phyloP scores from a whole-genome alignment of 352 stramenopile genomes.

The Globisporangium spinosum region DNA sequence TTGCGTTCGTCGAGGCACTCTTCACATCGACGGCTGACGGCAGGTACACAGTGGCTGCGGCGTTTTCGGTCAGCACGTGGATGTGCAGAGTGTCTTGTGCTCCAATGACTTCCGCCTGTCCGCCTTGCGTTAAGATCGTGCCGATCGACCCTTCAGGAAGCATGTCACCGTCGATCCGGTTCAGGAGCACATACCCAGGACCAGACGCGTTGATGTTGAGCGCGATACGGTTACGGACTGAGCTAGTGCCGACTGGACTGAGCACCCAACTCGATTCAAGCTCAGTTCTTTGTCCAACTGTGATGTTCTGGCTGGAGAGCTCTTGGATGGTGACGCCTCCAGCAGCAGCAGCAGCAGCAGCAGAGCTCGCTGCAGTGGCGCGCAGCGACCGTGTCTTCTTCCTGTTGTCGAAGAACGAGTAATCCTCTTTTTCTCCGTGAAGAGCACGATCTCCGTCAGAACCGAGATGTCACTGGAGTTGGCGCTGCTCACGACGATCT shows the following conservation, averaged over 20 bases:
- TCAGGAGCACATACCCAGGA: not conserved
- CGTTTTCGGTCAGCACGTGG: not conserved
- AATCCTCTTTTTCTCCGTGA: not conserved
- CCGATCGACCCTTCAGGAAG: constrained; percentile 5
- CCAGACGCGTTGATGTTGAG: not conserved
- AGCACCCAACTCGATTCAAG: not conserved
- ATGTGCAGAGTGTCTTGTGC: not conserved
- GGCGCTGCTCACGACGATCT: constrained; percentile 8
- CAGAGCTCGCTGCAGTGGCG: not conserved
- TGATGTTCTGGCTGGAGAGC: not conserved
- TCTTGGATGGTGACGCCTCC: not conserved
- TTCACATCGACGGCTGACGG: not conserved
- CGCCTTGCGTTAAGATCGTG: not conserved
- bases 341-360: not conserved
- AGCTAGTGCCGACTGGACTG: not conserved
- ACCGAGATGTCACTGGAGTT: not conserved
- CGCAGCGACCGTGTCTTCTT: not conserved
- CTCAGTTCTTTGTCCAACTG: not conserved
- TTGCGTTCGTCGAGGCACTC: not conserved
- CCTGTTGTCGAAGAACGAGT: no score
- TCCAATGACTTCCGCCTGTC: not conserved
- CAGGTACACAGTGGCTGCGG: not conserved
- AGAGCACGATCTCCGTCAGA: constrained; percentile 13
- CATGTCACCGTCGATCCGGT: not conserved
- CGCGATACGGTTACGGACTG: not conserved